Evolutionary conservation across 768 basidiomycete genomes (phyloP).

Genomic region (Sporobolomyces pararoseus): DNA sequence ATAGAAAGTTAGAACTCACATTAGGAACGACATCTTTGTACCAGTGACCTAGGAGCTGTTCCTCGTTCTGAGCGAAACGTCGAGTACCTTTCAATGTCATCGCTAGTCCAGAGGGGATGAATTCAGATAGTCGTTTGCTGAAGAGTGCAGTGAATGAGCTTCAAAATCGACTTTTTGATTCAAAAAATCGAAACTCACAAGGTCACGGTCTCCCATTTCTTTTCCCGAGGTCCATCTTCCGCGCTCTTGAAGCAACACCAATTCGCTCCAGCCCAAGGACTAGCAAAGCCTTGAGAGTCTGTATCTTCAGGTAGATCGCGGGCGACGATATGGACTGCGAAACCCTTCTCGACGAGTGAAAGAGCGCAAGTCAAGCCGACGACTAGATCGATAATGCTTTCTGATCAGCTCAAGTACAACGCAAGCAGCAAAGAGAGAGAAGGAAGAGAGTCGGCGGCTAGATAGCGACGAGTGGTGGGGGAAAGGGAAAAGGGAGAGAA

Average conservation of each 20-base stretch:
- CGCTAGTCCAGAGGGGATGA: slow-evolving; percentile 25
- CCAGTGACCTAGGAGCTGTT: slow-evolving; percentile 28
- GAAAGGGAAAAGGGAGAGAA: neutral
- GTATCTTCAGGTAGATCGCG: slow-evolving; percentile 49
- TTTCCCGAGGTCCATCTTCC: slow-evolving; percentile 31
- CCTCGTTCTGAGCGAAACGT: slow-evolving; percentile 5
- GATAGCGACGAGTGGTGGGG: neutral
- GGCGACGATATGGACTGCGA: slow-evolving; percentile 46
- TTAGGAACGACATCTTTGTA: slow-evolving; percentile 24
- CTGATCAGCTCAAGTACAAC: no score
- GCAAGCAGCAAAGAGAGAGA: no score
- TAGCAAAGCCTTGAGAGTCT: slow-evolving; percentile 46
- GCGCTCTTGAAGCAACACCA: slow-evolving; percentile 46
- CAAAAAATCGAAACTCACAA: no score
- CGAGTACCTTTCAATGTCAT: slow-evolving; percentile 26
- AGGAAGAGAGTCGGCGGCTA: neutral
- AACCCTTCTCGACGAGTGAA: slow-evolving; percentile 45
- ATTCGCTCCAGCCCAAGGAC: slow-evolving; percentile 49
- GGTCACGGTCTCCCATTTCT: slow-evolving; percentile 27
- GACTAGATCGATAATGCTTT: no score
- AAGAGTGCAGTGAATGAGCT: no score
- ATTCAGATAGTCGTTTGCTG: slow-evolving; percentile 5
- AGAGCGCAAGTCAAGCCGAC: slow-evolving; percentile 49
- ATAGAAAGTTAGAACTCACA: neutral
- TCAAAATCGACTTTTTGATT: no score